Percentiles rank a stretch among this genome's conserved stretches.
Conservation (phyloP, 2,329 filamentous ascomycete species). For the Paecilomyces niveus region DNA sequence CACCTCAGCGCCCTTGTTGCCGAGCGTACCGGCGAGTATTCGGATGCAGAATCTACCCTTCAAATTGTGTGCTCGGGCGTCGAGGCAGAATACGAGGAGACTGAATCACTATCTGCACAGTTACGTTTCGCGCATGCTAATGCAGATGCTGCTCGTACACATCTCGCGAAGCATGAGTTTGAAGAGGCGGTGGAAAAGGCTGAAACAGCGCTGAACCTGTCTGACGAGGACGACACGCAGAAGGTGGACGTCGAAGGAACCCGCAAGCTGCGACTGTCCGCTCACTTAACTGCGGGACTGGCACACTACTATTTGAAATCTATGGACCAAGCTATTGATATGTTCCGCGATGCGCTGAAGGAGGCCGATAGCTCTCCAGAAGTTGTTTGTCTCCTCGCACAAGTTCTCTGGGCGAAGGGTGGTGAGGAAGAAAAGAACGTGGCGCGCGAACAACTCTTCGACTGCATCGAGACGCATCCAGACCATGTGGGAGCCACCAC, state of each 20-base stretch:
- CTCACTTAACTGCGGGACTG: slow-evolving; percentile 77
- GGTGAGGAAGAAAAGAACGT: slow-evolving; percentile 65
- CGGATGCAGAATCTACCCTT: slow-evolving; percentile 57
- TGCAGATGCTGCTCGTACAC: slow-evolving; percentile 76
- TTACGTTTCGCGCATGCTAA: slow-evolving; percentile 74
- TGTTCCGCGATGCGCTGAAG: slow-evolving; percentile 71
- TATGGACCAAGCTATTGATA: slow-evolving; percentile 63
- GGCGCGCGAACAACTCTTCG: slow-evolving; percentile 73
- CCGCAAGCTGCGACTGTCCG: slow-evolving; percentile 67
- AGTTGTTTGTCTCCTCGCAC: slow-evolving; percentile 77
- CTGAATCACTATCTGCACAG: slow-evolving; percentile 68
- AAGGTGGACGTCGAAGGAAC: slow-evolving; percentile 57
- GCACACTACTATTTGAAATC: slow-evolving; percentile 66
- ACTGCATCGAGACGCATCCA: slow-evolving; percentile 65
- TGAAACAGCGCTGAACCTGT: slow-evolving; percentile 71
- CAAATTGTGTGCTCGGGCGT: slow-evolving; percentile 60
- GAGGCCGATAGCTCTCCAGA: slow-evolving; percentile 73
- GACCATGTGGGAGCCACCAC: slow-evolving; percentile 73
- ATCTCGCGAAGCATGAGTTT: slow-evolving; percentile 63
- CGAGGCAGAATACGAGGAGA: slow-evolving; percentile 76
- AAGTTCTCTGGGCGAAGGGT: slow-evolving; percentile 89
- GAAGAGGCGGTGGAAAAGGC: slow-evolving; percentile 69
- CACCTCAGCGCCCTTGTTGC: slow-evolving; percentile 76
- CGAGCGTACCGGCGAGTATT: slow-evolving; percentile 68
- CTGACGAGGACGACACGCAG: slow-evolving; percentile 62